Base-by-base conservation (phyloP, 495 filamentous ascomycete genomes). In the Parmelia sp. region DNA sequence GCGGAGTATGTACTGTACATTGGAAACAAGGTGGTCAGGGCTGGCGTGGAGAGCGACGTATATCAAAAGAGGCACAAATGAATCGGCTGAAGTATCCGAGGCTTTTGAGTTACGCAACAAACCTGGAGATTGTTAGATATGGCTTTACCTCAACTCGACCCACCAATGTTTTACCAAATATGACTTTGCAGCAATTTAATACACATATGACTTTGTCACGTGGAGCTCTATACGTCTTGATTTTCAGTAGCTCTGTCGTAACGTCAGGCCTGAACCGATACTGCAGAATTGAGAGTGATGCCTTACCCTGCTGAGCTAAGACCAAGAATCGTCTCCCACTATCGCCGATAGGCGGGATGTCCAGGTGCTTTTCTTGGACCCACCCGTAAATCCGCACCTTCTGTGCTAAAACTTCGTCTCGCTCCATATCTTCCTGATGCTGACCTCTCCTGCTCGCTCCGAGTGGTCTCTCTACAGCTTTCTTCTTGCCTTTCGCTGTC, bases 181-280 rank as follows among this genome's bases (percentile, higher is more conserved):
- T 97, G 61, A 99, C 94, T 74, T 99, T 99, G 82, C 94, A 99
- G 77, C 92, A 96, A 76, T 99, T 99, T 55, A 99, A 76, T 59
- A 97, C 90, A 74, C 94, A 97, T 55, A 99, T 97, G 25, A 99
- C 91, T 75, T 99, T 99, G 76, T 99, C 94, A 71, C 94, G 81
- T 17, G 94, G 94, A 15, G 94, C 94, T 63, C 95, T 85, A 71
- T 99, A 99, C 19, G 88, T 92, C 70, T 91, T 96, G 64, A 99
- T 95, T 74, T 99, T 99, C 21, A 91, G 74, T 42, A 99, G 77
- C 74, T 99, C 95, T 90, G 71, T 19, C 44, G 15, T 15, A 33
- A 35, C 21, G 68, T 72, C 65, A 84, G 72, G 72, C 68, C 56
- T 31, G 42, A 55, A 19, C 65, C 58, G 58, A 17, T 12, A 33